Evolutionary conservation across 495 filamentous ascomycete species (phyloP).

Genomic region (Hypoxylon crocopeplum): DNA sequence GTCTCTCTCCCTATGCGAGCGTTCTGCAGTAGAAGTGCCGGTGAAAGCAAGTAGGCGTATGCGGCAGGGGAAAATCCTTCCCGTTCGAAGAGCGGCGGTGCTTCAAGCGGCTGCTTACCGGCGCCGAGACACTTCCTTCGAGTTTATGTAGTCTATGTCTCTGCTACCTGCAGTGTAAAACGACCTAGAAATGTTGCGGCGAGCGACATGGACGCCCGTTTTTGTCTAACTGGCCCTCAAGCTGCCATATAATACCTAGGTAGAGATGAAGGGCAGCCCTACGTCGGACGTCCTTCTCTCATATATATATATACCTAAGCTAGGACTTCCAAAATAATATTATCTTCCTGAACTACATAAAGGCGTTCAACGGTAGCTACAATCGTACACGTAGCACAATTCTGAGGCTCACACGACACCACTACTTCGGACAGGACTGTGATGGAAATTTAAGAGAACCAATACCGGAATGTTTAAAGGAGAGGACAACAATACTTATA

Average conservation of each 20-base stretch:
- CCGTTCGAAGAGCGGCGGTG: slow-evolving; percentile 16
- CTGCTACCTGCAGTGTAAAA: slow-evolving; percentile 27
- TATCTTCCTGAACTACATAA: no score
- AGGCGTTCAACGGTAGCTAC: slow-evolving; percentile 1
- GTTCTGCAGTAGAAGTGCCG: slow-evolving; percentile 17
- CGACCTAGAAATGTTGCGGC: slow-evolving; percentile 15
- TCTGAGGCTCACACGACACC: slow-evolving; percentile 6
- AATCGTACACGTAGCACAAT: slow-evolving; percentile 4
- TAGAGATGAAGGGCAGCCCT: background rate
- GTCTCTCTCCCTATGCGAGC: slow-evolving; percentile 16
- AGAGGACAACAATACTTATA: no score
- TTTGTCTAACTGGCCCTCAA: slow-evolving; percentile 17
- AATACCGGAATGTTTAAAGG: no score
- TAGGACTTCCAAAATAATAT: slow-evolving; percentile 1
- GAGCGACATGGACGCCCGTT: slow-evolving; percentile 26
- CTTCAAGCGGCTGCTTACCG: slow-evolving; percentile 10
- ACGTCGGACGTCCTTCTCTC: background rate
- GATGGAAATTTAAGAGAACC: no score
- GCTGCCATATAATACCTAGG: slow-evolving; percentile 12
- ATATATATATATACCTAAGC: slow-evolving; percentile 21
- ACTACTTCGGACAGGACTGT: slow-evolving; percentile 2
- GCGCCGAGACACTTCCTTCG: slow-evolving; percentile 31
- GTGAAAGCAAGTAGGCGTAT: slow-evolving; percentile 15
- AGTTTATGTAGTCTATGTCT: slow-evolving; percentile 18
- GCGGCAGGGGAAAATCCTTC: slow-evolving; percentile 30